phyloP scores from a whole-genome alignment of 352 stramenopile species.

The Phytophthora litchii region DNA sequence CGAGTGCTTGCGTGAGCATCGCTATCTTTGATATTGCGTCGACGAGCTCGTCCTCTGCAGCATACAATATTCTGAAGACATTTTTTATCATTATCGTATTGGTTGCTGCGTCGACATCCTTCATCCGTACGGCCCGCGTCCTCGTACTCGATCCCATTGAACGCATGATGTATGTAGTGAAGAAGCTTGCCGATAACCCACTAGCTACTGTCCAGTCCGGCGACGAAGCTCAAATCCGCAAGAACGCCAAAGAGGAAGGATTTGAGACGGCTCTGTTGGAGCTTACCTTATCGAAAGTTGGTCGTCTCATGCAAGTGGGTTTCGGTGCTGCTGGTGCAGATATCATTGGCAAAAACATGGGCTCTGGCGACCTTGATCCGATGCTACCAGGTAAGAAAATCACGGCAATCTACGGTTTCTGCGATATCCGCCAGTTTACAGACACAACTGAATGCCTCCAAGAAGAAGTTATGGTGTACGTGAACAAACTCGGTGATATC shows the following conservation, averaged over 20 bases:
- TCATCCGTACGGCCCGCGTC: constrained; percentile 81
- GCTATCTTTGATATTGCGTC: constrained; percentile 88
- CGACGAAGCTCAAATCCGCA: constrained; percentile 69
- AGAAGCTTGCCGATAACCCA: constrained; percentile 89
- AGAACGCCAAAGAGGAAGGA: constrained; percentile 79
- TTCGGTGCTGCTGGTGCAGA: constrained; percentile 83
- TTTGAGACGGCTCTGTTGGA: constrained; percentile 83
- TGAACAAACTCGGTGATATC: constrained; percentile 91
- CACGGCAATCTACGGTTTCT: constrained; percentile 95
- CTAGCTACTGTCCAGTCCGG: constrained; percentile 81
- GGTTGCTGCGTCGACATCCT: constrained; percentile 77
- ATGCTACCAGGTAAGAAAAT: constrained; percentile 92
- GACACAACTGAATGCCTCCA: constrained; percentile 91
- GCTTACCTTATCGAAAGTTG: constrained; percentile 85
- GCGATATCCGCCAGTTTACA: constrained; percentile 94
- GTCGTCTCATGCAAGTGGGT: constrained; percentile 85
- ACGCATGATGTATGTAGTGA: constrained; percentile 91
- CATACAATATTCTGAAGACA: constrained; percentile 89
- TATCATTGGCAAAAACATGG: constrained; percentile 90
- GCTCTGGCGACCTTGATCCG: constrained; percentile 84
- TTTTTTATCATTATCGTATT: constrained; percentile 88
- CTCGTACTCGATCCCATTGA: constrained; percentile 91
- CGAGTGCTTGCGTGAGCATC: constrained; percentile 68
- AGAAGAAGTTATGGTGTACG: constrained; percentile 93
- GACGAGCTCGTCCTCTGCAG: constrained; percentile 48